Conservation (phyloP, 805 yeast genomes). For the Nakazawaea ernobii region DNA sequence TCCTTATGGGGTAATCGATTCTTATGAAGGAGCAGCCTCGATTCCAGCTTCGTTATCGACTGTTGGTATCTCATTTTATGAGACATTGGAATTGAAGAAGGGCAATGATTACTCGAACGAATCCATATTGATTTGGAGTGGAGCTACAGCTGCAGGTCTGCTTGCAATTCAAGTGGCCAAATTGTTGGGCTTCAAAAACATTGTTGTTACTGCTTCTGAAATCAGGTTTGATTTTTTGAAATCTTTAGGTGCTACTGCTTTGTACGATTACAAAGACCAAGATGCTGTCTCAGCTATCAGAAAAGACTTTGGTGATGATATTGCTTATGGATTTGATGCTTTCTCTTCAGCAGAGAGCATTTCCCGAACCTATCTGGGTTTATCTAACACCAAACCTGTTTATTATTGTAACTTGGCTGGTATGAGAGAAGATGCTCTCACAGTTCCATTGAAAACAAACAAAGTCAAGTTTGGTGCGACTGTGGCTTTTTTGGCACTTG, state of each 20-base stretch:
- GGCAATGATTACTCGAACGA: constrained; percentile 24
- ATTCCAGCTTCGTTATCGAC: constrained; percentile 50
- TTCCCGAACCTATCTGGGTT: constrained; percentile 25
- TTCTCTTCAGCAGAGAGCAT: constrained; percentile 18
- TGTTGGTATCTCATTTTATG: constrained; percentile 43
- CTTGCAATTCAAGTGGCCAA: constrained; percentile 55
- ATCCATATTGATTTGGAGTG: constrained; percentile 55
- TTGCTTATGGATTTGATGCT: constrained; percentile 28
- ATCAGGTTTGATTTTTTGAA: constrained; percentile 19
- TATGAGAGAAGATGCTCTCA: constrained; percentile 19
- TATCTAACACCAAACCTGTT: constrained; percentile 29
- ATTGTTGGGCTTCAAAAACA: constrained; percentile 29
- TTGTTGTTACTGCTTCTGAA: constrained; percentile 22
- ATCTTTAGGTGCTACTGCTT: constrained; percentile 28
- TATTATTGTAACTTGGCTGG: constrained; percentile 28
- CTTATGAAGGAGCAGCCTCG: constrained; percentile 65
- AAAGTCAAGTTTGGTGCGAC: constrained; percentile 29
- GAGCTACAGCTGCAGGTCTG: constrained; percentile 57
- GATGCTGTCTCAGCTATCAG: constrained; percentile 24
- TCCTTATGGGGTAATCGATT: constrained; percentile 32
- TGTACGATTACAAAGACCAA: constrained; percentile 27
- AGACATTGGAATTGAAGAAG: constrained; percentile 27
- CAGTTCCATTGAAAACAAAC: constrained; percentile 22
- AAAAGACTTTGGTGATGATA: constrained; percentile 20
- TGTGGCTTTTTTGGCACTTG: constrained; percentile 31